Conservation (phyloP, 805 yeast genomes). For the Lipomyces spencermartinsiae region DNA sequence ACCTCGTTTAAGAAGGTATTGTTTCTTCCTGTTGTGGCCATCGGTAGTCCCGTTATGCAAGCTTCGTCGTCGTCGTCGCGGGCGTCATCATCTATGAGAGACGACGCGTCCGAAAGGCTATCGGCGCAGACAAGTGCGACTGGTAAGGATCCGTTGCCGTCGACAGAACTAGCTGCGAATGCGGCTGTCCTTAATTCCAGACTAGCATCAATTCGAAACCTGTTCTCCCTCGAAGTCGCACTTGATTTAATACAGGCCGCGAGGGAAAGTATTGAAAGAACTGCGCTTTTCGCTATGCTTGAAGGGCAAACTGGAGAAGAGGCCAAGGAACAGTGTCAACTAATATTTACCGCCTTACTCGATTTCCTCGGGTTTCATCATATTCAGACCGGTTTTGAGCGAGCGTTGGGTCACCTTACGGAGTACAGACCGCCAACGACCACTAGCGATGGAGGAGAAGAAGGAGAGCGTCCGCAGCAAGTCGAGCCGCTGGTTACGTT, state of each 20-base stretch:
- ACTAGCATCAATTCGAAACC: slow-evolving; percentile 73
- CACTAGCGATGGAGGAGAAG: slow-evolving; percentile 30
- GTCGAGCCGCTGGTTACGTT: slow-evolving; percentile 81
- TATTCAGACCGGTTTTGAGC: slow-evolving; percentile 81
- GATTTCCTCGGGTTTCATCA: slow-evolving; percentile 72
- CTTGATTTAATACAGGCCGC: slow-evolving; percentile 73
- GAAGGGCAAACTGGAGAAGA: slow-evolving; percentile 46
- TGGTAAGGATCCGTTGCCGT: slow-evolving; percentile 44
- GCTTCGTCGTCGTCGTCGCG: slow-evolving; percentile 19
- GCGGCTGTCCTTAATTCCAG: slow-evolving; percentile 77
- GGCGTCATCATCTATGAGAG: slow-evolving; percentile 19
- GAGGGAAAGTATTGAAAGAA: slow-evolving; percentile 64
- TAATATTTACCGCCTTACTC: slow-evolving; percentile 71
- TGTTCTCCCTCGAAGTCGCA: slow-evolving; percentile 82
- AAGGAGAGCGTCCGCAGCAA: slow-evolving; percentile 19
- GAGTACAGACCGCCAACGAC: slow-evolving; percentile 66
- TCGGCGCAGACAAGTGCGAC: slow-evolving; percentile 1
- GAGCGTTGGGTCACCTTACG: slow-evolving; percentile 72
- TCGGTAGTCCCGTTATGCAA: slow-evolving; percentile 20
- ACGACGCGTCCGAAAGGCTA: slow-evolving; percentile 22
- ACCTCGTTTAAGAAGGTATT: slow-evolving; percentile 59
- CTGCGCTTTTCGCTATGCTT: slow-evolving; percentile 54
- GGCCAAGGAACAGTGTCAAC: slow-evolving; percentile 58
- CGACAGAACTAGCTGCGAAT: slow-evolving; percentile 78
- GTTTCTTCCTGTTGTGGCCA: slow-evolving; percentile 45